phyloP scores from a whole-genome alignment of 805 yeast genomes.

The Candida yuanshanica region DNA sequence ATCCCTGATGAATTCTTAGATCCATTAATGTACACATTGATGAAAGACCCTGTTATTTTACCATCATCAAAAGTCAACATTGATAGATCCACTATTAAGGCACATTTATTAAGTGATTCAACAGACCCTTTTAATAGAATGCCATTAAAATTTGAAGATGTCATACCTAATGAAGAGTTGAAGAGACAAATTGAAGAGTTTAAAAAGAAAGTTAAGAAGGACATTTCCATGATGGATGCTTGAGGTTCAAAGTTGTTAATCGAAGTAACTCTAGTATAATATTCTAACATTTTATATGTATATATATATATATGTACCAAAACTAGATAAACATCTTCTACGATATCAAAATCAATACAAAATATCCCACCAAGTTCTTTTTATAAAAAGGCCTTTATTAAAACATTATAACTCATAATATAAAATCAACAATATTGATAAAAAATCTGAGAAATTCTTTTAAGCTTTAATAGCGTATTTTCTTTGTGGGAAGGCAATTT shows the following conservation, averaged over 20 bases:
- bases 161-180: conserved; percentile 69
- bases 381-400: neutral
- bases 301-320: too few species aligned
- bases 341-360: neutral
- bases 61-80: conserved; percentile 83
- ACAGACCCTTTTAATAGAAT: conserved; percentile 96
- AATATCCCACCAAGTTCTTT: neutral
- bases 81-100: conserved; percentile 87
- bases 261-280: too few species aligned
- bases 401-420: neutral
- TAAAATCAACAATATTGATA: too few species aligned
- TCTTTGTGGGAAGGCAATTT: conserved; percentile 96
- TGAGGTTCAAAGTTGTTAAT: too few species aligned
- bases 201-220: conserved; percentile 11
- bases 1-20: conserved; percentile 95
- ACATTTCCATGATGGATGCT: conserved; percentile 17
- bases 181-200: conserved; percentile 53
- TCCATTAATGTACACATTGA: conserved; percentile 91
- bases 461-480: conserved; percentile 98
- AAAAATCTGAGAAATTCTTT: conserved; percentile 24
- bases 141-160: conserved; percentile 87
- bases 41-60: conserved; percentile 94
- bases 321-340: too few species aligned
- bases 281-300: too few species aligned
- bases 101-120: conserved; percentile 88